Conservation (phyloP, 306 rosid species). For the Delonix regia region DNA sequence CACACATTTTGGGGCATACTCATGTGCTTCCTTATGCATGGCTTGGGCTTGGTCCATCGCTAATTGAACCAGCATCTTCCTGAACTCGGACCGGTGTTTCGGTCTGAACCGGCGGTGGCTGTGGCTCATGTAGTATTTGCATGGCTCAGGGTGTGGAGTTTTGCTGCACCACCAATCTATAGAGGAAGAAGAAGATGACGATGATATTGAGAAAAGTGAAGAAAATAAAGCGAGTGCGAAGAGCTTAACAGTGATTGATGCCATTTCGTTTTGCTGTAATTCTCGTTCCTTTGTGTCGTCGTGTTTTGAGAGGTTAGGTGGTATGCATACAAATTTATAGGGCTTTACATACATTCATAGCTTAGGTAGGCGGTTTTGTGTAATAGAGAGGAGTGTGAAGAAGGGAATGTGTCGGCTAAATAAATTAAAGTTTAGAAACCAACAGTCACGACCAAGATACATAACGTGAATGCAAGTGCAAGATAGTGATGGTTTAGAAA, state of each 20-base stretch:
- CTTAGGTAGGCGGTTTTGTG: background rate
- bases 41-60: slow-evolving; percentile 55
- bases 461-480: background rate
- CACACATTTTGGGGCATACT: slow-evolving; percentile 19
- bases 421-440: background rate
- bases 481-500: background rate
- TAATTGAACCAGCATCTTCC: slow-evolving; percentile 43
- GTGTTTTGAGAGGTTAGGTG: background rate
- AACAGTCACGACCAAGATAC: background rate
- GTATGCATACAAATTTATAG: background rate
- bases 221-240: slow-evolving; percentile 36
- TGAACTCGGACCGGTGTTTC: slow-evolving; percentile 52
- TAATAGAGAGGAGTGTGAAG: slow-evolving; percentile 40
- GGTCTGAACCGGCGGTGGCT: slow-evolving; percentile 30
- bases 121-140: slow-evolving; percentile 55
- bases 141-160: slow-evolving; percentile 73
- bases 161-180: slow-evolving; percentile 74
- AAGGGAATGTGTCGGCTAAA: background rate
- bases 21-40: slow-evolving; percentile 34
- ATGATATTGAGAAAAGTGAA: slow-evolving; percentile 43
- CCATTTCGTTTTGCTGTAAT: slow-evolving; percentile 28
- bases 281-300: slow-evolving; percentile 13
- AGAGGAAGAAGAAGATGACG: slow-evolving; percentile 38
- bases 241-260: slow-evolving; percentile 39
- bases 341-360: background rate